A percentile compares a stretch with the other conserved stretches of the same genome.
These are phyloP conservation scores for Batkoa obscura DNA, from an alignment of 371 early-diverging fungal species.

Conservation along the genomic window DNA sequence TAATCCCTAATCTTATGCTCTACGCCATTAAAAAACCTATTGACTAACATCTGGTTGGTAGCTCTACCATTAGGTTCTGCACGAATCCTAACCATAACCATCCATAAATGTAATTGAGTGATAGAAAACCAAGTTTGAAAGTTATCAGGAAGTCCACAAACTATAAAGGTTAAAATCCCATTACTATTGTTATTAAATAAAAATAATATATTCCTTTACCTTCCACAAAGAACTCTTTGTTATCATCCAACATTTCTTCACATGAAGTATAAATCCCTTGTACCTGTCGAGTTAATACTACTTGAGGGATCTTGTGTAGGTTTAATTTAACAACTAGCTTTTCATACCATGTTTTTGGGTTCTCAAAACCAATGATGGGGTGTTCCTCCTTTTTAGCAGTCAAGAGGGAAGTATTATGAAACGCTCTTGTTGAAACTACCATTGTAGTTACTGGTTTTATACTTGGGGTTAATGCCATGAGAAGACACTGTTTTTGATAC, in stretches of 20 bases:
- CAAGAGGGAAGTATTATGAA: no score
- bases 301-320: neutral
- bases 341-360: neutral
- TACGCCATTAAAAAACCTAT: slow-evolving; percentile 73
- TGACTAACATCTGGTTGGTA: slow-evolving; percentile 71
- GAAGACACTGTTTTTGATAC: no score
- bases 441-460: no score
- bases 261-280: neutral
- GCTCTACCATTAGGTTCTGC: slow-evolving; percentile 47
- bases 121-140: slow-evolving; percentile 91
- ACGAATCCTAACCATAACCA: slow-evolving; percentile 68
- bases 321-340: neutral
- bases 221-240: slow-evolving; percentile 1
- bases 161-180: slow-evolving; percentile 4
- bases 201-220: neutral
- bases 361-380: neutral
- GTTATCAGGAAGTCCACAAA: slow-evolving; percentile 57
- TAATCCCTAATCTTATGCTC: slow-evolving; percentile 55
- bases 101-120: slow-evolving; percentile 84
- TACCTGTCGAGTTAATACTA: neutral
- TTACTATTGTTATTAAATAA: slow-evolving; percentile 8
- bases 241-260: neutral
- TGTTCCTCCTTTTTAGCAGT: neutral
- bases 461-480: no score
- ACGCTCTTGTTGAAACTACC: no score